Evolutionary conservation across 164 flowering plant species (phyloP), one percentile per base, ranked within the genome.

Genomic region (Macadamia tetraphylla): DNA sequence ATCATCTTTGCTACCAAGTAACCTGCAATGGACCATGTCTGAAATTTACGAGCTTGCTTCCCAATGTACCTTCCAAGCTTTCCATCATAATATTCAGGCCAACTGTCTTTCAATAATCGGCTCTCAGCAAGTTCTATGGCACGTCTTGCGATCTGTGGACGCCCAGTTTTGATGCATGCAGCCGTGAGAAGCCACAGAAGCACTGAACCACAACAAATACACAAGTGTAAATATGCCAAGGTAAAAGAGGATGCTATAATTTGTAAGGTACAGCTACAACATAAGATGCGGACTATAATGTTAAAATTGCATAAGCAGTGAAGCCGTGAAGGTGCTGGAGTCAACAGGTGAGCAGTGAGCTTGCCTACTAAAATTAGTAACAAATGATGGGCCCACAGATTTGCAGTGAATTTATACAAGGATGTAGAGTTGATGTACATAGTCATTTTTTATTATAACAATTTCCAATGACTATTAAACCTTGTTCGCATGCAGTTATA

Each of bases 81-180:
- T 40, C 88, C 87, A 31, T 86, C 89, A 42, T 86, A 86, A 52
- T 86, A 86, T 64, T 86, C 87, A 0, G 89, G 89, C 90, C 90
- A 84, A 60, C 59, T 75, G 68, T 84, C 88, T 64, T 81, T 86
- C 7, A 68, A 63, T 68, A 86, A 62, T 55, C 90, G 69, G 58
- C 63, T 75, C 64, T 86, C 90, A 0, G 84, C 83, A 8, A 82
- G 85, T 62, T 82, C 86, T 29, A 81, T 69, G 11, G 90, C 90
- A 15, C 83, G 77, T 48, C 79, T 76, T 11, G 86, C 88, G 18
- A 84, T 82, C 51, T 82, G 82, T 2, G 84, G 85, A 0, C 88
- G 72, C 12, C 87, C 88, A 2, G 85, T 77, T 67, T 84, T 86
- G 32, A 86, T 76, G 61, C 86, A 86, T 15, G 90, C 86, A 13